Conservation (phyloP, 2,329 filamentous ascomycete genomes). For the Aureobasidium sp. region DNA sequence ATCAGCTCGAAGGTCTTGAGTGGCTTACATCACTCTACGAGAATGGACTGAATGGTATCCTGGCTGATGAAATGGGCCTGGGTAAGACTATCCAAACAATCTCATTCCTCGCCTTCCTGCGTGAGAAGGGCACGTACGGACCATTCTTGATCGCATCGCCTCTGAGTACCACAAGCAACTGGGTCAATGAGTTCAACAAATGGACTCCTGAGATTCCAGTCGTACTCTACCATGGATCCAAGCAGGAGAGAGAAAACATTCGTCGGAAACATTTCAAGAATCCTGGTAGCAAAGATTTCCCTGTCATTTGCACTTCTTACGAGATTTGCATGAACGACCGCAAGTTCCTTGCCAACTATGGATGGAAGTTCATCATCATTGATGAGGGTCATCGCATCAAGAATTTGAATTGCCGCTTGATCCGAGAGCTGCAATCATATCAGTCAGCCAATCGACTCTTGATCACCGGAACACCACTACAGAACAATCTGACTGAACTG, state of each 20-base stretch:
- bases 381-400: slow-evolving; percentile 97
- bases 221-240: slow-evolving; percentile 81
- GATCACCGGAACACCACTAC: slow-evolving; percentile 88
- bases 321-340: slow-evolving; percentile 93
- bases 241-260: slow-evolving; percentile 67
- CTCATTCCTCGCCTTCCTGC: slow-evolving; percentile 73
- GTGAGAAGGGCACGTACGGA: slow-evolving; percentile 79
- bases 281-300: slow-evolving; percentile 65
- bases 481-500: slow-evolving; percentile 90
- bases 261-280: slow-evolving; percentile 61
- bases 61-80: slow-evolving; percentile 91
- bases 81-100: slow-evolving; percentile 92
- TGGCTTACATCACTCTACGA: slow-evolving; percentile 82
- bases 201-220: slow-evolving; percentile 89
- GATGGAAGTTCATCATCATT: slow-evolving; percentile 98
- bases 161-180: slow-evolving; percentile 86
- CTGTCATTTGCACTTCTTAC: slow-evolving; percentile 88
- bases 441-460: slow-evolving; percentile 82
- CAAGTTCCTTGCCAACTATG: slow-evolving; percentile 69
- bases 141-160: slow-evolving; percentile 89
- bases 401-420: slow-evolving; percentile 88
- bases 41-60: slow-evolving; percentile 83
- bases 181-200: slow-evolving; percentile 85
- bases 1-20: slow-evolving; percentile 87
- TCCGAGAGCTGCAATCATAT: slow-evolving; percentile 80